Base-by-base conservation (phyloP, 371 early-diverging fungal species). In the Apophysomyces ossiformis region DNA sequence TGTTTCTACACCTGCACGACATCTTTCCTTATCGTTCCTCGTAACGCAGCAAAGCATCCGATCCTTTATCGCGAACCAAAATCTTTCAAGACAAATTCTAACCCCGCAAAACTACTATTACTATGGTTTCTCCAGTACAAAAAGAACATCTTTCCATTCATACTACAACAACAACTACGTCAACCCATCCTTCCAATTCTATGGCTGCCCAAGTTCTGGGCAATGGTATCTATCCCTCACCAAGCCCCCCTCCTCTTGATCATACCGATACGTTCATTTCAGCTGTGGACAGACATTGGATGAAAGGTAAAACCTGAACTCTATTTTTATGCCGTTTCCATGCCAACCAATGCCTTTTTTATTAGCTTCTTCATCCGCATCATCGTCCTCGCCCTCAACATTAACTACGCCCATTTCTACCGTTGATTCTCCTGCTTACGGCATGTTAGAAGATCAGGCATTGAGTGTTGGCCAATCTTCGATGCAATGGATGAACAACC, bases 401-500 rank as follows among this genome's bases (percentile, higher is more conserved):
- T 50, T 50, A 21, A 50, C 54, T 18, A 50, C 54, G 21, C 54
- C 54, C 11, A 21, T 50, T 21, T 50, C 54, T 21, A 50, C 54
- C 54, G 21, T 50, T 0, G 54, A 50, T 11, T 50, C 54, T 0
- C 54, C 54, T 9, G 54, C 54, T 21, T 50, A 50, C 21, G 54
- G 54, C 21, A 50, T 50, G 54, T 26, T 50, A 5, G 54, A 50
- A 50, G 54, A 50, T 50, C 54, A 50, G 21, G 54, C 54, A 50
- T 50, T 50, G 21, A 50, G 21, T 11, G 21, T 50, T 8, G 54
- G 54, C 21, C 54, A 50, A 21, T 50, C 54, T 5, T 21, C 54
- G 21, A 50, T 50, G 54, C 54, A 50, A n/a, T 50, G 54, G 54
- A 50, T 50, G 54, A 50, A 50, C 54, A 50, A 50, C 26, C 54